Conservation (phyloP, 495 filamentous ascomycete species). For the Trypethelium eluteriae region DNA sequence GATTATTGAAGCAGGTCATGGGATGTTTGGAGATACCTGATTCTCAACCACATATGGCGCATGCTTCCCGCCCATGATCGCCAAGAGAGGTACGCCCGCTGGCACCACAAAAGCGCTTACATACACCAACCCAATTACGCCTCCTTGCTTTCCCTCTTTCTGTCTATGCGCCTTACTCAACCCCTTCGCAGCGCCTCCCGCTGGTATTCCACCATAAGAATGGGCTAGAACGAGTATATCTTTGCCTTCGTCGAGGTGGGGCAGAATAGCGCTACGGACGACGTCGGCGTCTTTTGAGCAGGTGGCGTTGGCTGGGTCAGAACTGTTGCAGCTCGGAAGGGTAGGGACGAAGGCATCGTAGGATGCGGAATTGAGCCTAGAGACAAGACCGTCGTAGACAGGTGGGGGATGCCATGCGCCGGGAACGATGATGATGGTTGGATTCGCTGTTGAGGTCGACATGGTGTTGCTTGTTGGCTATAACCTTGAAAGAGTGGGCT, state of each 20-base stretch:
- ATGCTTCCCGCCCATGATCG: constrained; percentile 8
- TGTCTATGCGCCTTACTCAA: constrained; percentile 37
- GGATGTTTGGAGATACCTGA: not conserved
- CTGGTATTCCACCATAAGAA: constrained; percentile 37
- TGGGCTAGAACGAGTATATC: constrained; percentile 37
- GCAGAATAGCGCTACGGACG: not conserved
- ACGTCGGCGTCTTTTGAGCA: constrained; percentile 11
- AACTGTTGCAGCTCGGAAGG: constrained; percentile 17
- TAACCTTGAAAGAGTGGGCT: not conserved
- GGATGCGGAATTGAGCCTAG: constrained; percentile 17
- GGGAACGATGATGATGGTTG: constrained; percentile 27
- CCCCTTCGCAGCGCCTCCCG: constrained; percentile 33
- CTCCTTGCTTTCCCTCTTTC: constrained; percentile 35
- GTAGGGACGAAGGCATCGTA: constrained; percentile 18
- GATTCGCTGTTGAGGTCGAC: constrained; percentile 8
- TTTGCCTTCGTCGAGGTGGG: constrained; percentile 21
- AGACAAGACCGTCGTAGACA: constrained; percentile 9
- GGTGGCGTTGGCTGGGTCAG: not conserved
- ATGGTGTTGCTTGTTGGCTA: not conserved
- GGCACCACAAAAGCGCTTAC: constrained; percentile 33
- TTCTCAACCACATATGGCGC: constrained; percentile 17
- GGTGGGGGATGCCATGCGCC: constrained; percentile 20
- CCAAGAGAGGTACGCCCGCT: constrained; percentile 20
- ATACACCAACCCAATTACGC: constrained; percentile 42
- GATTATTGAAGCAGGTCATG: not conserved